Evolutionary conservation across 306 rosid genomes (phyloP), one percentile per base, ranked within the genome.

Genomic region (Prunus fruticosa): DNA sequence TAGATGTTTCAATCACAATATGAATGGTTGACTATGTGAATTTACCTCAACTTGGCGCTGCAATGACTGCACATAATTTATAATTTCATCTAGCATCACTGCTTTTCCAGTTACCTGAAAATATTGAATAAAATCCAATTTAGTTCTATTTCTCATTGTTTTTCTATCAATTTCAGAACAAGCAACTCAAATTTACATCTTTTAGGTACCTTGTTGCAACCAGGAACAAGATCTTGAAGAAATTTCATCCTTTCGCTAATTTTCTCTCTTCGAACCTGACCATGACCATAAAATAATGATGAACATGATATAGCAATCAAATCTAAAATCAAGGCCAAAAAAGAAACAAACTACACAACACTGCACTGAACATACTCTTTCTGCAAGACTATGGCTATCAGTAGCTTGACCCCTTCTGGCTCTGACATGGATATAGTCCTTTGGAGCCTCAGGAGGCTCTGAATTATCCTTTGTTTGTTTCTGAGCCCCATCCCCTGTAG

Each of bases 381-480:
- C 98, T 41, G 98, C 98, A 67, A 93, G 91, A 80, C 98, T 93
- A 73, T 93, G 98, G 84, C 96, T 91, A 85, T 93, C 97, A 65
- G 97, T 93, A 65, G 98, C 98, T 81, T 93, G 98, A 64, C 98
- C 98, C 83, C 98, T 88, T 87, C 96, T 71, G 49, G 98, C 98
- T 78, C 98, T 86, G 9, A 93, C 98, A 74, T 93, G 98, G 64
- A 93, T 93, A 56, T 93, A 93, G 79, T 91, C 98, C 85, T 89
- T 91, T 1, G 93, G 93, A 78, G 97, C 89, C 53, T 93, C 97
- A 0, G 86, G 76, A 65, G 89, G 71, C 78, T 91, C 86, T 60
- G 84, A 68, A 38, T 57, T 85, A 38, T 82, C 87, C 86, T 82
- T 83, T 13, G 56, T 68, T 65, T 78, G 83, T 70, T 84, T 85